These are phyloP conservation scores for Phytophthora quininea DNA, from an alignment of 352 stramenopile genomes.

Conservation along the genomic window DNA sequence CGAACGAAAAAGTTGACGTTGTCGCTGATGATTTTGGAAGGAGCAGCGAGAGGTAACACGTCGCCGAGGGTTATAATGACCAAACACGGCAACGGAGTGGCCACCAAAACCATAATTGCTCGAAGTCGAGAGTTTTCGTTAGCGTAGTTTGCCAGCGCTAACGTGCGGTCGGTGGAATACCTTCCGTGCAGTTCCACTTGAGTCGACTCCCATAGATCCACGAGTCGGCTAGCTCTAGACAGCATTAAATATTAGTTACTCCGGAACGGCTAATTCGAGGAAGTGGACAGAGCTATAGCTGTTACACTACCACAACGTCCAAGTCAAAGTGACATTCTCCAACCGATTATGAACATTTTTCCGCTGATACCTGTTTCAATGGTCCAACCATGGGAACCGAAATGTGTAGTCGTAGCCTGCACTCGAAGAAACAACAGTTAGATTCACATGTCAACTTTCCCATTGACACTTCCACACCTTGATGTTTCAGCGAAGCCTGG, in stretches of 20 bases:
- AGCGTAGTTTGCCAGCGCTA: constrained; percentile 1
- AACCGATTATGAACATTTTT: too few species aligned
- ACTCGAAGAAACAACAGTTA: background rate
- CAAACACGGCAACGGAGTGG: constrained; percentile 16
- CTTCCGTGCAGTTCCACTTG: constrained; percentile 1
- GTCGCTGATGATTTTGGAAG: background rate
- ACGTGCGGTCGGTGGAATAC: constrained; percentile 2
- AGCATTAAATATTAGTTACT: too few species aligned
- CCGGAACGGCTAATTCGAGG: too few species aligned
- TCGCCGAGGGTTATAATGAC: constrained; percentile 11
- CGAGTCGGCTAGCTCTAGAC: background rate
- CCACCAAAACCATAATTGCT: constrained; percentile 7
- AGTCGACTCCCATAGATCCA: background rate
- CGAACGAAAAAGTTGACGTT: constrained; percentile 7
- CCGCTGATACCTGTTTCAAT: background rate
- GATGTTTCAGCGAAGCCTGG: constrained; percentile 34
- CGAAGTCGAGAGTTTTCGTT: background rate
- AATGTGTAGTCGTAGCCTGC: constrained; percentile 45
- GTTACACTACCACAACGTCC: too few species aligned
- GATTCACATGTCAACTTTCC: background rate
- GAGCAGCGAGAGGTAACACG: constrained; percentile 12
- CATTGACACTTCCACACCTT: constrained; percentile 14
- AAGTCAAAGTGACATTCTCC: too few species aligned
- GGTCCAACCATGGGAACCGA: constrained; percentile 35
- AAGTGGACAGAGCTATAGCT: too few species aligned